Evolutionary conservation across 306 rosid species (phyloP), one percentile per base, ranked within the genome.

Genomic region (Mimosa pudica): DNA sequence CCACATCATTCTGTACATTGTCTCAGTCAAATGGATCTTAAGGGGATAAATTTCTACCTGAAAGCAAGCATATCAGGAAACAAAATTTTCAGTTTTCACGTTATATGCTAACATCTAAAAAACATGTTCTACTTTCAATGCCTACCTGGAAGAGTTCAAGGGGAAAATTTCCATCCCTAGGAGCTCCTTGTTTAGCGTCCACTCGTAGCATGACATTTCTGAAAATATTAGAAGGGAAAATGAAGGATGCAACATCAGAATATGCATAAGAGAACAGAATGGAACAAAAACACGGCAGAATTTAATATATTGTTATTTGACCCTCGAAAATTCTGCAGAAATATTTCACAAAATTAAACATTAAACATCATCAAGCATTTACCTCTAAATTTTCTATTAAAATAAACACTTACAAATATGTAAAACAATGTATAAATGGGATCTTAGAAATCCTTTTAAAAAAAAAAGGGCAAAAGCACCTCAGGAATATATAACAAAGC

Each of bases 1-100:
- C 98, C 99, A 96, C 98, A 96, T 93, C 98, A 91, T 90, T 84
- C 93, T 83, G 89, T 93, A 96, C 98, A 96, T 96, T 8, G 90
- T 85, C 91, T 96, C 99, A 0, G 99, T 96, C 82, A 96, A 89
- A 87, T 96, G 99, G 81, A 96, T 96, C 93, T 89, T 96, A 63
- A 96, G 99, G 61, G 98, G 99, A 82, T 90, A 91, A 84, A 96
- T 91, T 54, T 91, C 98, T 32, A 96, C 98, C 94, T 93, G 71
- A 60, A 75, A 82, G 72, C 64, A 80, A 76, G 67, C 77, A 80
- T 18, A 54, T 85, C 60, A 84, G 79, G 73, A 6, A 45, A 82
- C 52, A 9, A 60, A 60, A 60, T 60, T 60, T 73, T 67, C 78
- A 75, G 18, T 70, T 30, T 54, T 62, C 55, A 74, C 18, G 52